phyloP scores from a whole-genome alignment of 2,329 filamentous ascomycete genomes.

The Podosphaera xanthii region DNA sequence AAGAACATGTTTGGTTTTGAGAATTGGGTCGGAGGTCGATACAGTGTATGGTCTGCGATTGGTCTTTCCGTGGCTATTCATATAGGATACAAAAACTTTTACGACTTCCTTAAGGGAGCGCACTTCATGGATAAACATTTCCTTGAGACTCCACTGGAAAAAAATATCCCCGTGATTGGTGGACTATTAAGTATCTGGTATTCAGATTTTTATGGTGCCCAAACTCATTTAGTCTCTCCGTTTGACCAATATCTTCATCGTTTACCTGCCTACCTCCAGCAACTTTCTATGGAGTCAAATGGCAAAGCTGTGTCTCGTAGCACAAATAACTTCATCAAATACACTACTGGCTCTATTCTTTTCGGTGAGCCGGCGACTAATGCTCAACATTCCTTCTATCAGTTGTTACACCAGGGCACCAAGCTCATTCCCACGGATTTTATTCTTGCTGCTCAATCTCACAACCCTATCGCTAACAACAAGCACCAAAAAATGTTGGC shows the following conservation, averaged over 20 bases:
- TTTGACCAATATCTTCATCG: conserved; percentile 99
- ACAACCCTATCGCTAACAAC: conserved; percentile 84
- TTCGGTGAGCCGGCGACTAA: conserved; percentile 98
- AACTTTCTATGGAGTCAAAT: conserved; percentile 98
- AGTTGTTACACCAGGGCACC: conserved; percentile 95
- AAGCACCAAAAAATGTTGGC: conserved; percentile 93
- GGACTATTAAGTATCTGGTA: conserved; percentile 96
- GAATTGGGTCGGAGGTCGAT: conserved; percentile 93
- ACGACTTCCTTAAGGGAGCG: conserved; percentile 81
- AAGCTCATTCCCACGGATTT: conserved; percentile 98
- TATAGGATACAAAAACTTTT: conserved; percentile 94
- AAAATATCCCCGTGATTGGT: conserved; percentile 87
- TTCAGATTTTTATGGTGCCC: conserved; percentile 93
- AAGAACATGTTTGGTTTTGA: conserved; percentile 99
- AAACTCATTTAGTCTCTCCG: conserved; percentile 90
- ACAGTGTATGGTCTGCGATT: conserved; percentile 98
- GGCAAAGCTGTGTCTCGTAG: conserved; percentile 91
- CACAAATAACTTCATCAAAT: conserved; percentile 71
- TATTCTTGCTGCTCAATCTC: conserved; percentile 84
- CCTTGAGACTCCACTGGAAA: conserved; percentile 63
- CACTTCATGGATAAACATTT: conserved; percentile 99
- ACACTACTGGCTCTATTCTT: conserved; percentile 86
- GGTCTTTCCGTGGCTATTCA: conserved; percentile 85
- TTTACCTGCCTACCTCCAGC: conserved; percentile 96
- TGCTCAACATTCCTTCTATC: conserved; percentile 99